Evolutionary conservation across 371 early-diverging fungal genomes (phyloP), one percentile per base, ranked within the genome.

Genomic region (Mortierella sp.): DNA sequence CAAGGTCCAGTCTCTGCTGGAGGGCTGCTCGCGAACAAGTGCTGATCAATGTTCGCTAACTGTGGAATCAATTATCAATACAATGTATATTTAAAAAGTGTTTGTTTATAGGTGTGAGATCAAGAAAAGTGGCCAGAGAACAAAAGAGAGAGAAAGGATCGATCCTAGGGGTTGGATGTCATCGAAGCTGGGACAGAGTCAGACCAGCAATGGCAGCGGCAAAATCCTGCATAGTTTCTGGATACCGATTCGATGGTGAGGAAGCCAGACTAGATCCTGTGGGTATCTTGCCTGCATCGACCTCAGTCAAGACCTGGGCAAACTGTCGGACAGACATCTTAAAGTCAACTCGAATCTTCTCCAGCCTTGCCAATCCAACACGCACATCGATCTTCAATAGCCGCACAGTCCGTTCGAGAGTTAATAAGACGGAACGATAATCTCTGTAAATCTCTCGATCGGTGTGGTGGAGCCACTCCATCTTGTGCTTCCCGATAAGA

Each of bases 1-100:
- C 84, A 26, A 74, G 84, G 43, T 83, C 84, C 3, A 83, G 75
- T 54, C 69, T 80, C 11, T 83, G 80, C 34, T 83, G 84, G 84
- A 76, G 80, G 44, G 75, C 80, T 13, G 76, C 84, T 19, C 61
- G 84, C 5, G 77, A 79, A 44, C 80, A 80, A 48, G 76, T 83
- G 64, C 48, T 83, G 55, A 51, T 83, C 69, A 83, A 83, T 72
- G 75, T 77, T 40, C 84, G 80, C 10, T 83, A 73, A 61, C 31
- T n/a, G 24, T 21, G 54, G 16, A 19, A 21, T 2, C 16, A 5
- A 13, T 59, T 3, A 16, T 16, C 48, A 48, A 46, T 46, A 46
- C 8, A 46, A 46, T 13, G 9, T 11, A 46, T 9, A 46, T 46
- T 46, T 46, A 13, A 46, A 46, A 46, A 46, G 8, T 5, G 48